Evolutionary conservation across 2,329 filamentous ascomycete genomes (phyloP), one percentile per base, ranked within the genome.

Genomic region (Alternaria arborescens): DNA sequence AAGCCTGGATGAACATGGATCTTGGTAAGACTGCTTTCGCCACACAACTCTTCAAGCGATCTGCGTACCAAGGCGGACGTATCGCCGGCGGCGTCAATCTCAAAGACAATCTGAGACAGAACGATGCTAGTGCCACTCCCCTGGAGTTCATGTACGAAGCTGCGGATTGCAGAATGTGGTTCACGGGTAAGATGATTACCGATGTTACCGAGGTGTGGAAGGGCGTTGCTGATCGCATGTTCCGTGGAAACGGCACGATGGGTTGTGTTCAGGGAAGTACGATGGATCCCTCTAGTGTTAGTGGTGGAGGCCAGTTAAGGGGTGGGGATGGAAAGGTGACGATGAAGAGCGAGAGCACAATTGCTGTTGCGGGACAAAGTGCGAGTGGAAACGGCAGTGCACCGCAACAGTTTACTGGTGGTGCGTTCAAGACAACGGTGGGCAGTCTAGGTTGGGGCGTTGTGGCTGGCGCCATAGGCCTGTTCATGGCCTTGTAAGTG

Each of bases 91-190:
- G 74, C n/a, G 71, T 78, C 40, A 77, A 77, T 44, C 72, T 79
- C n/a, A 70, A 68, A 34, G 74, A 80, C 28, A 81, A 81, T 36
- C 58, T 79, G 14, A 70, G 75, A 12, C 71, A 75, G 41, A 77
- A 75, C 40, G 77, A 80, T 54, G 69, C 73, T 2, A 66, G 70
- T 5, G 70, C 78, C 8, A 80, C 75, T 18, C 79, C 79, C 1
- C 66, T 80, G 16, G 77, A 80, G 58, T 80, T 78, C 62, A 75
- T 80, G 34, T 79, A 80, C 51, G 78, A 81, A 58, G 78, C 79
- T 1, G 78, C 78, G 0, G 78, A 80, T 53, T 81, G 78, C 62
- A 68, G 77, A 24, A 72, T 80, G 69, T 81, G 74, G 58, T 80
- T 79, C 61, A 80, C 78, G 1, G 68, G 73, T 10, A 62, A 64